Evolutionary conservation across 371 early-diverging fungal species (phyloP).

Genomic region (Syncephalastrum racemosum): DNA sequence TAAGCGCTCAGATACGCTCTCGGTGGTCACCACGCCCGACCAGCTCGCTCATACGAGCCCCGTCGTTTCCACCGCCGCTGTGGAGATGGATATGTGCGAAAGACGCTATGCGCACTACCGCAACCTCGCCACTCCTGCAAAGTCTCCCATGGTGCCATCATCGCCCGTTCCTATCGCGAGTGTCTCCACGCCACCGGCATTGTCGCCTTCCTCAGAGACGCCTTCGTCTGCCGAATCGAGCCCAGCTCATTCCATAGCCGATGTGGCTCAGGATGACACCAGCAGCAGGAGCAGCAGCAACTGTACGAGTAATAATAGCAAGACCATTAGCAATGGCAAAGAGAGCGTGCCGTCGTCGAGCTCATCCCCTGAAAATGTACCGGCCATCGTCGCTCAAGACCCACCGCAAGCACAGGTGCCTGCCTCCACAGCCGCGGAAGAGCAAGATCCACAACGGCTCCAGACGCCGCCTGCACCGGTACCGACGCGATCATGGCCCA

Average conservation of each 20-base stretch:
- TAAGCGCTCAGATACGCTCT: conserved; percentile 24
- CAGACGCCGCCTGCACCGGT: conserved; percentile 9
- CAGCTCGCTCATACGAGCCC: conserved; percentile 8
- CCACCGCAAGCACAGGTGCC: too few relatives aligned
- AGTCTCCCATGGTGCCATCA: neutral
- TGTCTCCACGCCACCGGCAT: too few relatives aligned
- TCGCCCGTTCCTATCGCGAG: neutral
- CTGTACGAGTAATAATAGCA: conserved; percentile 2
- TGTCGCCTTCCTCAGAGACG: too few relatives aligned
- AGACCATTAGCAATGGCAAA: too few relatives aligned
- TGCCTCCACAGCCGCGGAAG: too few relatives aligned
- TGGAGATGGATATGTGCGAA: conserved; percentile 8
- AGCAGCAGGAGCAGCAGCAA: conserved; percentile 14
- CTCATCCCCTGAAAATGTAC: too few relatives aligned
- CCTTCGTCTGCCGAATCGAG: too few relatives aligned
- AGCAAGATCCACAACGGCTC: neutral
- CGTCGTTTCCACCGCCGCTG: neutral
- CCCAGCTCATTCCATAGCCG: too few relatives aligned
- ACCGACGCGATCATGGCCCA: conserved; percentile 18
- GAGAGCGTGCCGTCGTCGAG: too few relatives aligned
- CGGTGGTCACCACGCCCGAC: conserved; percentile 18
- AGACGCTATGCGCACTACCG: conserved; percentile 7
- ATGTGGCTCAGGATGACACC: neutral
- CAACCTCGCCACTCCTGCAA: conserved; percentile 4
- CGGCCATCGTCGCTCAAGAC: too few relatives aligned